Base-by-base conservation (phyloP, 257 asterid genomes). In the Solanum gracilifrons region DNA sequence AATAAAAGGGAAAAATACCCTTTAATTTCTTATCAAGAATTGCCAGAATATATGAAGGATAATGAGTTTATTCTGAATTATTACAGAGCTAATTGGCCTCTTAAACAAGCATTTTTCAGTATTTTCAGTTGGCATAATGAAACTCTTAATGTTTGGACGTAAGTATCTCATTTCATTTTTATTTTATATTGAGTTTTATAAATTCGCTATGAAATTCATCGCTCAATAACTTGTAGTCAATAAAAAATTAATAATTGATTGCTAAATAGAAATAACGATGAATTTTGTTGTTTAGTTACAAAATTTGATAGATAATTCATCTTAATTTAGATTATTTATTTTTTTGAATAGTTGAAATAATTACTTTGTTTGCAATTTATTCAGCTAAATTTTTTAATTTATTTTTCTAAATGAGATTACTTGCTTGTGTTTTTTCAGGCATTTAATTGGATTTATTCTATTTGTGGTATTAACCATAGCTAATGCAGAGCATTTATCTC, bases 91-190 rank as follows among this genome's bases (percentile, higher is more conserved):
- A 89, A 95, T 32, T 97, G 99, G 98, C 94, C 99, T 89, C 74
- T 94, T 36, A 96, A 90, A 89, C 90, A 96, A 69, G 98, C 99
- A 33, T 74, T 97, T 87, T 92, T 94, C 91, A 97, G 99, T 92
- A 13, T 97, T 4, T 97, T 96, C 86, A 92, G 92, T 37, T 97
- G 99, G 99, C 99, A 97, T 86, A 96, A 97, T 86, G 99, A 97
- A 93, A 96, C 99, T 31, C 98, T 97, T 21, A 97, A 97, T 86
- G 98, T 97, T 1, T 97, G 99, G 99, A 97, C 99, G 99, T 95
- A 86, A 88, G 99, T 92, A 79, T 79, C 3, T 77, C 9, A 41
- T 79, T 79, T 85, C 29, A 25, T 18, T 16, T 35, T 33, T 60
- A 48, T 48, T 9, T 43, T 66, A 1, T 2, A 12, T 66, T 0